A percentile compares a stretch with the other conserved stretches of the same genome.
phyloP scores from a whole-genome alignment of 495 filamentous ascomycete genomes.

The Diplogelasinospora grovesii region DNA sequence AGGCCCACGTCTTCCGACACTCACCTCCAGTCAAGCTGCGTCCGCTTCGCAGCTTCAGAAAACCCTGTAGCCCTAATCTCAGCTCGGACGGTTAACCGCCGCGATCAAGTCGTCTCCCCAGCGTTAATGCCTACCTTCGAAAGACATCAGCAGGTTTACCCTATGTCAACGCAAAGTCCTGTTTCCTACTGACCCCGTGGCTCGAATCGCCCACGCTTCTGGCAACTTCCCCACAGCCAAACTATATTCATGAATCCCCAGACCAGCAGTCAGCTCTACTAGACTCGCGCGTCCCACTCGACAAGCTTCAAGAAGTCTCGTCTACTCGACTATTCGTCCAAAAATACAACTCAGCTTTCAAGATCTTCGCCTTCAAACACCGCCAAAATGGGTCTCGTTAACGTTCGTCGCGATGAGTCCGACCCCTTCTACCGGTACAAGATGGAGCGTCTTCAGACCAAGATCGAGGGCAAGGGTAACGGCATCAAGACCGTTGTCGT shows the following conservation, averaged over 20 bases:
- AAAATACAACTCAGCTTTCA: slow-evolving; percentile 9
- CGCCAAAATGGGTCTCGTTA: slow-evolving; percentile 63
- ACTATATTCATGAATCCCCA: slow-evolving; percentile 10
- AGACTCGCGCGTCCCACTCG: slow-evolving; percentile 2
- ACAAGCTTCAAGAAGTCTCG: too few species aligned
- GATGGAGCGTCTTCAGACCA: slow-evolving; percentile 97
- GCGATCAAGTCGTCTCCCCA: slow-evolving; percentile 29
- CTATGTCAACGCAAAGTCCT: slow-evolving; percentile 46
- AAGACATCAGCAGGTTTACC: slow-evolving; percentile 35
- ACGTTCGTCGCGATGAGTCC: slow-evolving; percentile 96
- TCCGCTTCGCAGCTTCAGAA: slow-evolving; percentile 83
- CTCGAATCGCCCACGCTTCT: slow-evolving; percentile 22
- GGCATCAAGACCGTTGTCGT: slow-evolving; percentile 95
- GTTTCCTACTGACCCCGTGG: slow-evolving; percentile 38
- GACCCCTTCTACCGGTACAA: slow-evolving; percentile 99
- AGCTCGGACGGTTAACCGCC: slow-evolving; percentile 72
- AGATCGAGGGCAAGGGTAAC: slow-evolving; percentile 99
- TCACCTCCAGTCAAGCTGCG: slow-evolving; percentile 88
- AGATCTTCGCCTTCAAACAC: slow-evolving; percentile 26
- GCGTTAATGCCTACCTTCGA: slow-evolving; percentile 50
- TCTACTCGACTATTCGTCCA: slow-evolving; percentile 11
- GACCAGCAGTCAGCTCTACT: slow-evolving; percentile 25
- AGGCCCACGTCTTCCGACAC: slow-evolving; percentile 56
- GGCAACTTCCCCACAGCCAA: slow-evolving; percentile 8
- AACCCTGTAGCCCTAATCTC: slow-evolving; percentile 77